Evolutionary conservation across 176 grass and related monocot genomes (phyloP), one percentile per base, ranked within the genome.

Genomic region (Rhynchospora tenuis): DNA sequence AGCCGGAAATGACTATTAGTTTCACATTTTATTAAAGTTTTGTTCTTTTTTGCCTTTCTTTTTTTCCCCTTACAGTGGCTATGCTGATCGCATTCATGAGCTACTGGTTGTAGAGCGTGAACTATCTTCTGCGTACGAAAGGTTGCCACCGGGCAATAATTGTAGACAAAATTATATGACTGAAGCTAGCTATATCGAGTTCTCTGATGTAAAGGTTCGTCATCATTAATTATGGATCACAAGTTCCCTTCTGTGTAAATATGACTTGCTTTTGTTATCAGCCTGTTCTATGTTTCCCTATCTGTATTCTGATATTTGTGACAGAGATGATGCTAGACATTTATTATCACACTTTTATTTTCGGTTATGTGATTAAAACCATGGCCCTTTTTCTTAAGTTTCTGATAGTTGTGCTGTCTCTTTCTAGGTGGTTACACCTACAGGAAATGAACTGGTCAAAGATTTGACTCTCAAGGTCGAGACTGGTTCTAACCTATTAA

Each of bases 101-200:
- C 76, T 99, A 80, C 84, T 99, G 86, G 91, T 85, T 87, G 96
- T 99, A 81, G 88, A 88, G 87, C 88, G 88, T 44, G 91, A 99
- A 52, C 76, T 99, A 52, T 91, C 93, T 77, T 73, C 88, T 60
- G 80, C 79, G 55, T 74, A 81, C 55, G 92, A 95, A 69, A 89
- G 22, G 81, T 93, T 72, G 9, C 86, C 87, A 62, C 78, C 86
- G 87, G 83, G 83, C 66, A 95, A 79, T 76, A 86, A 81, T 80
- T 82, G 87, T 88, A 70, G 75, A 83, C 85, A 83, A 57, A 94
- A 97, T 91, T 97, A 94, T 81, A 88, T 91, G 87, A 92, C 87
- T 83, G 91, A 99, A 89, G 96, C 96, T 78, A 99, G 83, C 75
- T 89, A 95, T 90, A 99, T 99, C 51, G 93, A 99, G 76, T 99